Base-by-base conservation (phyloP, 164 flowering plant genomes). In the Brasenia schreberi region DNA sequence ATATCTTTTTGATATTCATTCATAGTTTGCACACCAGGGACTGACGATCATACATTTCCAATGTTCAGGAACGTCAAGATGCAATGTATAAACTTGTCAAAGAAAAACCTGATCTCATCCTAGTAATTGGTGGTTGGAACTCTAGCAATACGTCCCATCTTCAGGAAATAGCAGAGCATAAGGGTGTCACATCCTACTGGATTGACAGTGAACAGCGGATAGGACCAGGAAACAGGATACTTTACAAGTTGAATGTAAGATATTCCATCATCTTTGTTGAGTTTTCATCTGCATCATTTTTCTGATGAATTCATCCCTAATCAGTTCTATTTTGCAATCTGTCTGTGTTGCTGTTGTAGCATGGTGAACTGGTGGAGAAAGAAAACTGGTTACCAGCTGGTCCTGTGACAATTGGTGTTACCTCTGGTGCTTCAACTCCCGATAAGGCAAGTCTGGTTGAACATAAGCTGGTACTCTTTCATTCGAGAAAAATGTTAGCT, bases 341-440 rank as follows among this genome's bases (percentile, higher is more conserved):
- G 16, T 49, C 14, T 49, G 10, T 9, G 56, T 49, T 14, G 3
- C 56, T 49, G 56, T 49, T 62, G 27, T 81, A 93, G 98, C 96
- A 90, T 58, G 98, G 97, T 5, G 98, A 93, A 77, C 75, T 87
- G 72, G 87, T 89, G 58, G 98, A 86, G 87, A 89, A 86, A 76
- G 95, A 93, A 67, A 87, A 87, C 74, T 93, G 82, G 81, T 77
- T 90, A 39, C 97, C 97, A 7, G 76, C 80, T 74, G 98, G 98
- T 62, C 96, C 92, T 19, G 74, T 93, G 71, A 90, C 88, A 5
- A 76, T 93, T 12, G 98, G 98, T 59, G 74, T 93, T 12, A 93
- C 97, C 68, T 93, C 98, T 7, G 98, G 97, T 69, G 97, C 98
- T 66, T 93, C 98, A 7, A 89, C 98, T 1, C 98, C 98, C 10